Percentiles rank a stretch among this genome's conserved stretches.
phyloP scores from a whole-genome alignment of 1,139 yeast genomes.

The Zygoascus sp. region DNA sequence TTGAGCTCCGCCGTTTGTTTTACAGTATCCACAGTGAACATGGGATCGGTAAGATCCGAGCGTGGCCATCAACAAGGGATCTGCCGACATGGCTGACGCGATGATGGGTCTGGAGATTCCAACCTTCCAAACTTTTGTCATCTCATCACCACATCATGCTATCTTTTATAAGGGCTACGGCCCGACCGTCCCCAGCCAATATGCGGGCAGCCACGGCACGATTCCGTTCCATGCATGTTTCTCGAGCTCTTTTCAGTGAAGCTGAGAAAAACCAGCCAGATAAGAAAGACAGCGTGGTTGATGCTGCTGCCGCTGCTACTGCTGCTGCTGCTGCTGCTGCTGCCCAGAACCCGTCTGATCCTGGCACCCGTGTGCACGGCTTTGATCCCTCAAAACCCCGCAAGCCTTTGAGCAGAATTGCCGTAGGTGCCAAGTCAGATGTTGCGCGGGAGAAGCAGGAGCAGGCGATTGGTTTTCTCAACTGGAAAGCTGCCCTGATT shows the following conservation, averaged over 20 bases:
- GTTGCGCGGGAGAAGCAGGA: conserved; percentile 29
- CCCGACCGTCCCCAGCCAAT: background rate
- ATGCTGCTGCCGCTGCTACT: too few relatives aligned
- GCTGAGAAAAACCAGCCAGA: background rate
- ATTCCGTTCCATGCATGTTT: background rate
- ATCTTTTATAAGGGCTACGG: conserved; percentile 3
- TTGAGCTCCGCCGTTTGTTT: conserved; percentile 41
- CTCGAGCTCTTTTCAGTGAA: background rate
- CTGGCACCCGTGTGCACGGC: conserved; percentile 28
- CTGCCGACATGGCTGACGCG: too few relatives aligned
- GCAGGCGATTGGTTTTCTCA: conserved; percentile 58
- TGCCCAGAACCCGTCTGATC: too few relatives aligned
- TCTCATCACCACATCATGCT: conserved; percentile 2
- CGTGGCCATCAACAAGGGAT: conserved; percentile 16
- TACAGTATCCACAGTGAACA: conserved; percentile 53
- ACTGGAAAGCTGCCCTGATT: conserved; percentile 80
- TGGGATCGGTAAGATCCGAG: conserved; percentile 17
- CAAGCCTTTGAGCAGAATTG: conserved; percentile 49
- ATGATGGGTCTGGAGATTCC: too few relatives aligned
- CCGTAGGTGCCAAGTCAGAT: conserved; percentile 41
- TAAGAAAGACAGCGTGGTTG: background rate
- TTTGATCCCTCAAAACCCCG: conserved; percentile 33
- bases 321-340: too few relatives aligned
- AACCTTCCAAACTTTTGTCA: background rate
- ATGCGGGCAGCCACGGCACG: background rate